Evolutionary conservation across 805 yeast genomes (phyloP), one percentile per base, ranked within the genome.

Genomic region (Cyberlindnera mrakii): DNA sequence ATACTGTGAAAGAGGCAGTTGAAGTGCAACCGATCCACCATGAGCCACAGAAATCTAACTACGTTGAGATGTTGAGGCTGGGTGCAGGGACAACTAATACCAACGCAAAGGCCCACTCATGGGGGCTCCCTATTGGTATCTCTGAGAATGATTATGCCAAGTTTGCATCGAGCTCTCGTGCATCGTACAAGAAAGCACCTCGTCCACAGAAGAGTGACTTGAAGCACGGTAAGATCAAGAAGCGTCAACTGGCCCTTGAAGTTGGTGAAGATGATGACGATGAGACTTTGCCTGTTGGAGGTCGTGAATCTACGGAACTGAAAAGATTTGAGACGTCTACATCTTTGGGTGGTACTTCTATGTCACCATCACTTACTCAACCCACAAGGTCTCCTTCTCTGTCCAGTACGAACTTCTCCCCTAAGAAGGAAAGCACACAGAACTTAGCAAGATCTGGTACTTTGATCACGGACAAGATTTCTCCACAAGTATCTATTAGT

Each of bases 201-300:
- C 46, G 49, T 16, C 20, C 48, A 14, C 45, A 46, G 30, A 62
- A 62, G 44, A 59, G 64, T 18, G 82, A 78, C 43, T 65, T 78
- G 57, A 80, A 77, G 54, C 84, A 80, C 56, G 83, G 84, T 6
- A 78, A 69, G 55, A 66, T 77, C 45, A 72, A 78, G 42, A 85
- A 84, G 20, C 71, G 87, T 37, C 68, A 84, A 62, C 66, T 85
- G 46, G 91, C 90, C 2, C 75, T 83, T 19, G 93, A 84, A 58
- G 80, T 84, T 31, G 90, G 82, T 48, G 87, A 82, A 42, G 76
- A 70, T 30, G 86, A 78, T 19, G 58, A 53, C 6, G 40, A 39
- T 19, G 31, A 33, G 19, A 5, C 41, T 2, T 23, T 32, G 15
- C 14, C 35, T 9, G 18, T 15, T 7, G 25, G 19, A 17, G 41